Base-by-base conservation (phyloP, 768 basidiomycete species). In the Imleria badia region DNA sequence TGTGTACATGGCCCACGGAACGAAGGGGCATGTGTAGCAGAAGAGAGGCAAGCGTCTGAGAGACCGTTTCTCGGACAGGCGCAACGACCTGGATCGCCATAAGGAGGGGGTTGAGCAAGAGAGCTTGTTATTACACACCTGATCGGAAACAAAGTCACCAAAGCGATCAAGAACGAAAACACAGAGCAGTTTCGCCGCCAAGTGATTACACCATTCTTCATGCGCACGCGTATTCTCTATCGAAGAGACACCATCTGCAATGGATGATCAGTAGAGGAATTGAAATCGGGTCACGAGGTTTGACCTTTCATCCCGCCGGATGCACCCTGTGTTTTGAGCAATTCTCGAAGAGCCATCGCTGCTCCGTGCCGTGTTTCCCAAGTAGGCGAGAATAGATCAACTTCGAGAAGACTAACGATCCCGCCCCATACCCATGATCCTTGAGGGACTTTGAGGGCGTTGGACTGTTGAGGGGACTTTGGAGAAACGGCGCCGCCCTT, bases 311-410 rank as follows among this genome's bases (percentile, higher is more conserved):
- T 92, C 29, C 94, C 94, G 19, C 91, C 91, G 42, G 77, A 86
- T 63, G 80, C 79, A 7, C 93, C 94, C 66, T 96, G 94, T 4
- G 82, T 65, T 69, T 91, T 93, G 47, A 98, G 73, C 42, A 98
- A 71, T 66, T 98, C 97, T 43, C 94, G 81, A 30, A 98, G 70
- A 1, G 91, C 94, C 79, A 97, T 83, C 0, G 94, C 90, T 15
- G 94, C 89, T 34, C 97, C 97, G 64, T 99, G 97, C 47, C 97
- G 81, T 14, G 89, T 84, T 70, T 98, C 94, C 97, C 97, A 98
- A 4, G 85, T 80, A 5, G 87, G 80, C 62, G 88, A 93, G 63
- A 92, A 87, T 9, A 98, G 72, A 62, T 91, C 88, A 6, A 93
- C 86, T 65, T 89, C 87, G 9, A 98, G 77, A 8, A 94, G 77